Percentiles rank a stretch among this genome's conserved stretches.
phyloP scores from a whole-genome alignment of 2,329 filamentous ascomycete genomes.

The Ilyonectria sp. region DNA sequence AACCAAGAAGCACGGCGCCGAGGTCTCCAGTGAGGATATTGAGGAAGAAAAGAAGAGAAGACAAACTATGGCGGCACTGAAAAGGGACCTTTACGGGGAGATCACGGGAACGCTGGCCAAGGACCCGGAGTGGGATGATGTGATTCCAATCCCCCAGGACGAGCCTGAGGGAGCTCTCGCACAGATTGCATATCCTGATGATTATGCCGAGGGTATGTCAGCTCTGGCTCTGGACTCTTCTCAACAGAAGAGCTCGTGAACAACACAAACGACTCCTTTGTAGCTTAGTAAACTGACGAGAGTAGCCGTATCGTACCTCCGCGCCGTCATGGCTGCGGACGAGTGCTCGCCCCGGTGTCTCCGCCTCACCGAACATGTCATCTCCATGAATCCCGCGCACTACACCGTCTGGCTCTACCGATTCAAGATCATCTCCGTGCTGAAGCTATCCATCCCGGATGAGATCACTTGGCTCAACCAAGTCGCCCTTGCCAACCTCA shows the following conservation, averaged over 20 bases:
- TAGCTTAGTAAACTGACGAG: slow-evolving; percentile 39
- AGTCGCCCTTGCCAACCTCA: slow-evolving; percentile 86
- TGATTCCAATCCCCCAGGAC: slow-evolving; percentile 85
- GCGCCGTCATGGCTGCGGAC: slow-evolving; percentile 91
- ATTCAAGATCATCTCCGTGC: slow-evolving; percentile 80
- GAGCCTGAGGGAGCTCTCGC: slow-evolving; percentile 89
- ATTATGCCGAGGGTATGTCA: slow-evolving; percentile 83
- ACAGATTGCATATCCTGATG: slow-evolving; percentile 90
- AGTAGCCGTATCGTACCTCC: slow-evolving; percentile 89
- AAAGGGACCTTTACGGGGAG: slow-evolving; percentile 68
- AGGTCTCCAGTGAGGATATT: slow-evolving; percentile 58
- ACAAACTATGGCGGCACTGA: slow-evolving; percentile 66
- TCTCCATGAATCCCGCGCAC: slow-evolving; percentile 93
- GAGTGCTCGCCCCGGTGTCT: slow-evolving; percentile 87
- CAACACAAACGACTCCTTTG: slow-evolving; percentile 16
- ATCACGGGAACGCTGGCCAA: slow-evolving; percentile 63
- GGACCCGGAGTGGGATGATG: slow-evolving; percentile 86
- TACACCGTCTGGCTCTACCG: slow-evolving; percentile 99
- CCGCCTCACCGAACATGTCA: slow-evolving; percentile 88
- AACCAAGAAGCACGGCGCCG: slow-evolving; percentile 36
- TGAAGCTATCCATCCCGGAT: slow-evolving; percentile 75
- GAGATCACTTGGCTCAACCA: slow-evolving; percentile 91
- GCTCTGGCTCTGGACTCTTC: slow-evolving; percentile 25
- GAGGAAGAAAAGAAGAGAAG: slow-evolving; percentile 63
- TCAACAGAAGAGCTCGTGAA: slow-evolving; percentile 21